Percentiles rank a stretch among this genome's conserved stretches.
These are phyloP conservation scores for Neurospora sp. DNA, from an alignment of 495 filamentous ascomycete species.

Conservation along the genomic window DNA sequence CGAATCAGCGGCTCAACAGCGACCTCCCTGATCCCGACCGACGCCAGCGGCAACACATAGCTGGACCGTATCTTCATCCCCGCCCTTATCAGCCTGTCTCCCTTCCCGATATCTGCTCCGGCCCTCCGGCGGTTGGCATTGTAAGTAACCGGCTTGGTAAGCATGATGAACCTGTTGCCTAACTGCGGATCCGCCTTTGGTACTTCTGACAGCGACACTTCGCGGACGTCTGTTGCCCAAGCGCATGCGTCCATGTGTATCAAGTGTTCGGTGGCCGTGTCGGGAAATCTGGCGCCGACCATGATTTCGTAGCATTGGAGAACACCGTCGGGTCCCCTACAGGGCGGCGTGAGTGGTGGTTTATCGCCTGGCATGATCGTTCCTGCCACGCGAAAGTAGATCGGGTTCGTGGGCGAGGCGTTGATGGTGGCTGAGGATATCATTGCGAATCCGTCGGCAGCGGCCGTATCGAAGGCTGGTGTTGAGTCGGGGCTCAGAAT, in stretches of 20 bases:
- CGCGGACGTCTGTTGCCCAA: not conserved
- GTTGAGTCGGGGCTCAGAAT: not conserved
- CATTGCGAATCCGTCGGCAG: not conserved
- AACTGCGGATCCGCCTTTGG: not conserved
- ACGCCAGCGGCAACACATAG: not conserved
- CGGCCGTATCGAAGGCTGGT: not conserved
- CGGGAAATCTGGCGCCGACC: not conserved
- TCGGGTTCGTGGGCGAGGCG: not conserved
- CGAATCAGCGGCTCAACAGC: not conserved
- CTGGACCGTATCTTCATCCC: not conserved
- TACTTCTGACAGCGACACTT: not conserved
- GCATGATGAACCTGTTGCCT: not conserved
- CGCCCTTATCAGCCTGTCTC: not conserved
- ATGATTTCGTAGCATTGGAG: not conserved
- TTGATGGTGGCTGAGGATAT: not conserved
- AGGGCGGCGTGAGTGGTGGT: not conserved
- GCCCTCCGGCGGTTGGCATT: not conserved
- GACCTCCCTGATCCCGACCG: not conserved
- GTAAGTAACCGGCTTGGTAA: not conserved
- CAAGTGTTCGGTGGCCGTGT: not conserved
- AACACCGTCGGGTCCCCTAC: not conserved
- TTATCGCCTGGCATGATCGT: not conserved
- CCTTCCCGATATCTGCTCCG: not conserved
- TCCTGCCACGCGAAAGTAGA: not conserved
- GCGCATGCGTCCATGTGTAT: not conserved